Evolutionary conservation across 495 filamentous ascomycete genomes (phyloP).

Genomic region (Hypoxylon perforatum): DNA sequence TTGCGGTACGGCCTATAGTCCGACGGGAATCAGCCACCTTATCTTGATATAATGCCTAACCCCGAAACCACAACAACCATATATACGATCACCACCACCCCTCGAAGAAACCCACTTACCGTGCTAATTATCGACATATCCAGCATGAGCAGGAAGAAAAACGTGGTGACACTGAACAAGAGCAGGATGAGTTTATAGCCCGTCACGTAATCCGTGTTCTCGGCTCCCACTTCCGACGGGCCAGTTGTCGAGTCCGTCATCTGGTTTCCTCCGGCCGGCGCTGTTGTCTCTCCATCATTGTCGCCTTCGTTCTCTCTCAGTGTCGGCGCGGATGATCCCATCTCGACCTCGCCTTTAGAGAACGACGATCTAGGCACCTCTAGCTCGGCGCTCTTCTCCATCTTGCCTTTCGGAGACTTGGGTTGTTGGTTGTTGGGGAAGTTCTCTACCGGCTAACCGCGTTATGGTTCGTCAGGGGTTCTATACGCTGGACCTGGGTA

Average conservation of each 20-base stretch:
- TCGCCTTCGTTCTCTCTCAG: slow-evolving; percentile 23
- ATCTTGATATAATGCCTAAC: slow-evolving; percentile 49
- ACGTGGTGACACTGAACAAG: slow-evolving; percentile 48
- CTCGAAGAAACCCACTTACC: slow-evolving; percentile 50
- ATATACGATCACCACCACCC: not conserved
- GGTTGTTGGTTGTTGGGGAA: not conserved
- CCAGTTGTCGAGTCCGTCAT: slow-evolving; percentile 4
- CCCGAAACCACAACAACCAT: slow-evolving; percentile 32
- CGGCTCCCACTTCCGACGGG: slow-evolving; percentile 9
- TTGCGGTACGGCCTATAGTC: slow-evolving; percentile 45
- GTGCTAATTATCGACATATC: slow-evolving; percentile 63
- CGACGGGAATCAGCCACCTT: slow-evolving; percentile 10
- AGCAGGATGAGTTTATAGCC: slow-evolving; percentile 41
- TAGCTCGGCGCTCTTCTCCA: slow-evolving; percentile 13
- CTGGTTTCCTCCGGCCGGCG: slow-evolving; percentile 7
- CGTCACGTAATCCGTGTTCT: slow-evolving; percentile 35
- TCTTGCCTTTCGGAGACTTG: slow-evolving; percentile 2
- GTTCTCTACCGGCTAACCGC: not conserved
- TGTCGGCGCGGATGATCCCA: slow-evolving; percentile 4
- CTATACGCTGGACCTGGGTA: too few species aligned
- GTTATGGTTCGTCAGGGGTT: too few species aligned
- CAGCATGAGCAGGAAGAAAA: slow-evolving; percentile 61
- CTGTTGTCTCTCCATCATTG: not conserved
- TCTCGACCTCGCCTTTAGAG: slow-evolving; percentile 10
- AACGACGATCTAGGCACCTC: slow-evolving; percentile 4